Percentiles rank a stretch among this genome's conserved stretches.
phyloP scores from a whole-genome alignment of 805 yeast species.

The Wickerhamomyces mucosus region DNA sequence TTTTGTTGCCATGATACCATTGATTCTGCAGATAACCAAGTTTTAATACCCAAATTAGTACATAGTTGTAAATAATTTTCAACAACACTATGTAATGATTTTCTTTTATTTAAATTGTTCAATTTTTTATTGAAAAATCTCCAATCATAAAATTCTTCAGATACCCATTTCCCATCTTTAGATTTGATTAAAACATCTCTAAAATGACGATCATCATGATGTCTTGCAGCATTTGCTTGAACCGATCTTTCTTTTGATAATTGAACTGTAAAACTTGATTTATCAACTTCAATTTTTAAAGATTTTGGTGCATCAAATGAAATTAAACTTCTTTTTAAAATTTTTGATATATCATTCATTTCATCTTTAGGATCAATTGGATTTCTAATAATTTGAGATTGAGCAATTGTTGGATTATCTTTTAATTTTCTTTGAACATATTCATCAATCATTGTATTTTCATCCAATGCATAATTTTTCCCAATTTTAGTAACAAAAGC shows the following conservation, averaged over 20 bases:
- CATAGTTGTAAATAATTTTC: constrained; percentile 37
- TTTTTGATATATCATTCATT: constrained; percentile 18
- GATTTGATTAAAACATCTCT: constrained; percentile 23
- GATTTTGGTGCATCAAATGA: constrained; percentile 17
- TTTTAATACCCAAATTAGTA: constrained; percentile 29
- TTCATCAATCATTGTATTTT: constrained; percentile 25
- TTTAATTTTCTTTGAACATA: constrained; percentile 23
- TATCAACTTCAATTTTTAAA: constrained; percentile 12
- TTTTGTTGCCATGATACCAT: constrained; percentile 41
- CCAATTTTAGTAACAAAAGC: constrained; percentile 29
- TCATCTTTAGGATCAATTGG: constrained; percentile 22
- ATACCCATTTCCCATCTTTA: constrained; percentile 24
- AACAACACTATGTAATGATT: constrained; percentile 36
- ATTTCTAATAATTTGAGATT: constrained; percentile 21
- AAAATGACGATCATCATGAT: constrained; percentile 23
- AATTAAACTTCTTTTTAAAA: constrained; percentile 22
- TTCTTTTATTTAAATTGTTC: constrained; percentile 27
- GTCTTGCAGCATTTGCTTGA: constrained; percentile 23
- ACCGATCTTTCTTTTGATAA: constrained; percentile 21
- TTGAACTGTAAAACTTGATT: constrained; percentile 19
- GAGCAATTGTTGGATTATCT: constrained; percentile 12
- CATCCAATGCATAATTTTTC: constrained; percentile 22
- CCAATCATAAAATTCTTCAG: constrained; percentile 49
- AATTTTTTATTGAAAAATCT: constrained; percentile 45
- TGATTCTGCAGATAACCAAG: constrained; percentile 43